A percentile compares a stretch with the other conserved stretches of the same genome.
These are phyloP conservation scores for Staphylotrichum tortipilum DNA, from an alignment of 495 filamentous ascomycete genomes.

Conservation along the genomic window DNA sequence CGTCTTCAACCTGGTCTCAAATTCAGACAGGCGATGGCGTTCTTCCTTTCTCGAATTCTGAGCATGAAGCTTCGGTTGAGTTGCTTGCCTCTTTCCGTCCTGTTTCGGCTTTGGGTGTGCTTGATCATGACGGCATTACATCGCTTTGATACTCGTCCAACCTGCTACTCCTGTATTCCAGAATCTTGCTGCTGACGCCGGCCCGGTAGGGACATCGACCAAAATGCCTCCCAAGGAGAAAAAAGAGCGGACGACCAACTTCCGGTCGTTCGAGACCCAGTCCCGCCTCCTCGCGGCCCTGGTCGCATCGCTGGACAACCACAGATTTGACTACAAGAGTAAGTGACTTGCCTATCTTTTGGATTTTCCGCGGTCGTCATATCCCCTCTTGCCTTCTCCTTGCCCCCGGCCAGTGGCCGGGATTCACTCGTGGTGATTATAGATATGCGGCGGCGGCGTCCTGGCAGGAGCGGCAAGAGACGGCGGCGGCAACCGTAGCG, in stretches of 20 bases:
- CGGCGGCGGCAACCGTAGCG: neutral
- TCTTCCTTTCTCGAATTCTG: neutral
- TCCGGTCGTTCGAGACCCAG: slow-evolving; percentile 40
- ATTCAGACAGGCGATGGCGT: neutral
- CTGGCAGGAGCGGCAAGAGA: slow-evolving; percentile 2
- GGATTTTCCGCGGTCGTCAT: neutral
- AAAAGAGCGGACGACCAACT: slow-evolving; percentile 26
- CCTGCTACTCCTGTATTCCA: too few species aligned
- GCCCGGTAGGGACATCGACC: slow-evolving; percentile 7
- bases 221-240: neutral
- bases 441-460: neutral
- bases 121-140: too few species aligned
- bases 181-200: too few species aligned
- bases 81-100: neutral
- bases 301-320: slow-evolving; percentile 35
- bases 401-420: neutral
- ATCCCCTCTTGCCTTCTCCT: neutral
- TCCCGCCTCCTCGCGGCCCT: slow-evolving; percentile 43
- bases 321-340: slow-evolving; percentile 44
- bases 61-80: neutral
- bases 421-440: neutral
- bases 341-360: slow-evolving; percentile 25
- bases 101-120: too few species aligned
- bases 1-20: neutral
- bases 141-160: too few species aligned